These are phyloP conservation scores for Pseudogymnoascus sp. DNA, from an alignment of 2,329 filamentous ascomycete genomes.

Conservation along the genomic window DNA sequence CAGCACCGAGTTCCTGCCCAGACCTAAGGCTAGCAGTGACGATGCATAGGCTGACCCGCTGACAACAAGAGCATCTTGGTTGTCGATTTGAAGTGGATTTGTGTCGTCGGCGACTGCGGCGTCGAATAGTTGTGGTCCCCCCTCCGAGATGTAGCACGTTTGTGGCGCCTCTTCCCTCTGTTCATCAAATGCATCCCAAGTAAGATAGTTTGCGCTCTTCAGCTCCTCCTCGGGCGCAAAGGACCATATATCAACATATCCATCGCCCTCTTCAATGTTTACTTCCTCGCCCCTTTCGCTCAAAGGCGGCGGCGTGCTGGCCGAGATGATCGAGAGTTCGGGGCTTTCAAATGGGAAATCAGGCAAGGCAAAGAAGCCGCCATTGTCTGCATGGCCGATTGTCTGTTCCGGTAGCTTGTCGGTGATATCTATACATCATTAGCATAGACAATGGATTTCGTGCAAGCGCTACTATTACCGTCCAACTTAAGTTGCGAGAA, in stretches of 20 bases:
- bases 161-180: constrained; percentile 31
- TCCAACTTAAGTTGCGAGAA: constrained; percentile 27
- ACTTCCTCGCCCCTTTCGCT: constrained; percentile 13
- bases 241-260: constrained; percentile 40
- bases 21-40: constrained; percentile 55
- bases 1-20: constrained; percentile 64
- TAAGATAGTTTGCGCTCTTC: constrained; percentile 40
- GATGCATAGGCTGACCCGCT: constrained; percentile 41
- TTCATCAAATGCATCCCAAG: constrained; percentile 60
- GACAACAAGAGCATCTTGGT: constrained; percentile 36
- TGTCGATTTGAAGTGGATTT: constrained; percentile 34
- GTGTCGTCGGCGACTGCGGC: constrained; percentile 41
- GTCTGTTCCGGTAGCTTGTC: constrained; percentile 18
- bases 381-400: constrained; percentile 7
- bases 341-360: constrained; percentile 20
- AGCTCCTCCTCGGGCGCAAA: constrained; percentile 28
- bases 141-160: constrained; percentile 58
- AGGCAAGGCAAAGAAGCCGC: constrained; percentile 26
- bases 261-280: constrained; percentile 22
- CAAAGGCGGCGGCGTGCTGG: not conserved
- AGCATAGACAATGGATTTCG: not conserved
- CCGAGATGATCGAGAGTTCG: constrained; percentile 4
- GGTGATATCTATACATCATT: constrained; percentile 23
- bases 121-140: constrained; percentile 57
- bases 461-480: constrained; percentile 17